Evolutionary conservation across 441 rosid species (phyloP).

Genomic region (Cnidoscolus chayamansa): DNA sequence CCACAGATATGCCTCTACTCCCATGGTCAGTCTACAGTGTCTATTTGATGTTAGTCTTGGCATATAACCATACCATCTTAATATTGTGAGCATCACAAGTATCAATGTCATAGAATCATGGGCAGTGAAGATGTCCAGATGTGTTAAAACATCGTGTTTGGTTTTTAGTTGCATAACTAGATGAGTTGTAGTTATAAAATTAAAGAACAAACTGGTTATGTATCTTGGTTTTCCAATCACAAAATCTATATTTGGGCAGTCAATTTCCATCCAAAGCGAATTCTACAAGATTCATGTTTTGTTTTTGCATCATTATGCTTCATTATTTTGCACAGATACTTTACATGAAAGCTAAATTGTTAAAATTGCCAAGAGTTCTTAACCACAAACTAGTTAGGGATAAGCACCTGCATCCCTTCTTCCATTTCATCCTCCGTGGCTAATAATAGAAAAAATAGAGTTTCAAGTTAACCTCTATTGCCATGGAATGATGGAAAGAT

Average conservation of each 20-base stretch:
- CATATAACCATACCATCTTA: background rate
- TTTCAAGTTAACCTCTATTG: slow-evolving; percentile 2
- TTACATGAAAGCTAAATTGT: background rate
- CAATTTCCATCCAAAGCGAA: background rate
- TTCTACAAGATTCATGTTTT: background rate
- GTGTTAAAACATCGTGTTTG: background rate
- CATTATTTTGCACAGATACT: background rate
- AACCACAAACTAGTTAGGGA: background rate
- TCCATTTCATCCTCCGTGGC: background rate
- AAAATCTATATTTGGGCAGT: background rate
- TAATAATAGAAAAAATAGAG: background rate
- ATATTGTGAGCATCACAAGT: background rate
- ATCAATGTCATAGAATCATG: background rate
- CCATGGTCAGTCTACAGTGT: background rate
- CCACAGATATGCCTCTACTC: background rate
- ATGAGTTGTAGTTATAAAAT: background rate
- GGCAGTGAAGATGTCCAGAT: background rate
- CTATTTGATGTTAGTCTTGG: background rate
- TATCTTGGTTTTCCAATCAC: background rate
- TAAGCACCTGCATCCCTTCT: background rate
- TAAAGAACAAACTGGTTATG: background rate
- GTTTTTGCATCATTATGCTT: background rate
- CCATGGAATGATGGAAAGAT: background rate
- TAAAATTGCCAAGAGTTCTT: background rate
- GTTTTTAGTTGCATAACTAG: background rate